Evolutionary conservation across 2,329 filamentous ascomycete genomes (phyloP).

Genomic region (Colletotrichum sublineola): DNA sequence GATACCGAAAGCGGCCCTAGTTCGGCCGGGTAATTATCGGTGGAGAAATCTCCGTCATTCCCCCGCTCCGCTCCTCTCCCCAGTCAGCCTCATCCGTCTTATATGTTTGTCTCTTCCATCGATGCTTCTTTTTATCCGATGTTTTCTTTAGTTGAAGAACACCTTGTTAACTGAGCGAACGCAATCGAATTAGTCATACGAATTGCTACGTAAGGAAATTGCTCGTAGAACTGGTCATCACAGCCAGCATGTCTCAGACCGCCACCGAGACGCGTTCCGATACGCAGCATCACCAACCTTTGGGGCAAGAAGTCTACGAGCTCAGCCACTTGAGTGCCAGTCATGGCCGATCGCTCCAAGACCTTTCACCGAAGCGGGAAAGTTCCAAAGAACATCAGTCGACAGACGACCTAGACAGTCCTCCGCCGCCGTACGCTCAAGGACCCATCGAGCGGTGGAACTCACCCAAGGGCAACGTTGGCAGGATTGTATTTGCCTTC

Average conservation of each 20-base stretch:
- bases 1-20: not conserved
- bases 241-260: conserved; percentile 39
- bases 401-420: not conserved
- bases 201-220: not conserved
- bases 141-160: not conserved
- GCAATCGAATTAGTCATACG: not conserved
- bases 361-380: conserved; percentile 10
- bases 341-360: conserved; percentile 2
- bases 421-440: conserved; percentile 24
- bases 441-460: conserved; percentile 52
- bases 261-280: conserved; percentile 35
- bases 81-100: not conserved
- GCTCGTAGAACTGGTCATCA: not conserved
- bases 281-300: conserved; percentile 13
- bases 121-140: too few relatives aligned
- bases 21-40: conserved; percentile 30
- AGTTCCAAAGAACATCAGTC: conserved; percentile 23
- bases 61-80: conserved; percentile 2
- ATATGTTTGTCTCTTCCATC: not conserved
- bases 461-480: conserved; percentile 50
- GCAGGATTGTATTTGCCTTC: conserved; percentile 60
- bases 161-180: not conserved
- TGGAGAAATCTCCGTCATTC: not conserved
- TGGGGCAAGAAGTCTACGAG: conserved; percentile 28
- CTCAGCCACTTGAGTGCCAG: conserved; percentile 27